phyloP scores from a whole-genome alignment of 495 filamentous ascomycete genomes.

The Clavariopsis aquatica region DNA sequence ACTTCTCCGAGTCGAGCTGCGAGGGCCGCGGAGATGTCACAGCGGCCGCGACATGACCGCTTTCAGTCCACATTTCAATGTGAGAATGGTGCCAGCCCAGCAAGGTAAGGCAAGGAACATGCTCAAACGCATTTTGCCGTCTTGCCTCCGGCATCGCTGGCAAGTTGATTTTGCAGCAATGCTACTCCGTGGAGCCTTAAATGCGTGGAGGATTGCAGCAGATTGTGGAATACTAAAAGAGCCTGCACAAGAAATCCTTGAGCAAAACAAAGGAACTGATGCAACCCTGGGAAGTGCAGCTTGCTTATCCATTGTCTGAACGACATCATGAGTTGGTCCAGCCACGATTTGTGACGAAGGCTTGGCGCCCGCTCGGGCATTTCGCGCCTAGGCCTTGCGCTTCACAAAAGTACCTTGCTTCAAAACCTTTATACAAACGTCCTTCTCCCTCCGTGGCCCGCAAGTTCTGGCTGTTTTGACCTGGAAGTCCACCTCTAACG shows the following conservation, averaged over 20 bases:
- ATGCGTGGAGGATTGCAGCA: neutral
- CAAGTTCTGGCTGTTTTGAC: neutral
- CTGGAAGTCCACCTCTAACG: neutral
- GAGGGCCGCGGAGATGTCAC: neutral
- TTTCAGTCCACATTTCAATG: neutral
- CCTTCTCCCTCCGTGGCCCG: neutral
- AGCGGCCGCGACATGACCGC: neutral
- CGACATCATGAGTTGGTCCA: neutral
- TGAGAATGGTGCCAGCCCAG: neutral
- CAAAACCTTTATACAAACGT: neutral
- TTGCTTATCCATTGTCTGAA: neutral
- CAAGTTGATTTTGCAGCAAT: neutral
- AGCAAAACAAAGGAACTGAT: neutral
- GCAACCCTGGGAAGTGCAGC: neutral
- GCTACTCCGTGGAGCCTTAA: neutral
- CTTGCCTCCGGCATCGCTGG: neutral
- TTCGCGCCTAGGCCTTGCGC: constrained; percentile 1
- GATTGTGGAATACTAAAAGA: neutral
- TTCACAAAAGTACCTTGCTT: constrained; percentile 21
- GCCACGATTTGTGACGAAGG: neutral
- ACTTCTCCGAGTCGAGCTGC: neutral
- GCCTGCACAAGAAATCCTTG: neutral
- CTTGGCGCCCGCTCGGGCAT: neutral
- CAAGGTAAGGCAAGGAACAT: neutral
- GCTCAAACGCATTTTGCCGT: neutral